A percentile compares a stretch with the other conserved stretches of the same genome.
Conservation (phyloP, 2,329 filamentous ascomycete species). For the Cladorrhinum sp. region DNA sequence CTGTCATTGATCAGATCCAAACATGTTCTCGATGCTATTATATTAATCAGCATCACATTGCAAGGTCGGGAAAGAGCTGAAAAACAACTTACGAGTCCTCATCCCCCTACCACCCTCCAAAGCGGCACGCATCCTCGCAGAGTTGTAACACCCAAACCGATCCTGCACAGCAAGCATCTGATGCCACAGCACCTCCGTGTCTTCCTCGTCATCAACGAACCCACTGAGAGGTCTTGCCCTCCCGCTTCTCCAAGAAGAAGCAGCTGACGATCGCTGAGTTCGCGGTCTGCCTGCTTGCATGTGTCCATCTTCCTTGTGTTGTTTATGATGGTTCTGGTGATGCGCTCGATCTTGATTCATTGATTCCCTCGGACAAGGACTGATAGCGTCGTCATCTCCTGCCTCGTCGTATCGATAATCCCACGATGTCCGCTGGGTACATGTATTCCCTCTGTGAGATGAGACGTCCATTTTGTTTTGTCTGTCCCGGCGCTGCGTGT, state of each 20-base stretch:
- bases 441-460: background rate
- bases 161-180: conserved; percentile 7
- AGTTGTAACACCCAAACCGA: conserved; percentile 6
- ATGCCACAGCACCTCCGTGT: background rate
- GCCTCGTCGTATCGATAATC: background rate
- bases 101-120: background rate
- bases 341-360: background rate
- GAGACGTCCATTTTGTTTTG: too few relatives aligned
- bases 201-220: background rate
- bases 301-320: background rate
- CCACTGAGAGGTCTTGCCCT: background rate
- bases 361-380: background rate
- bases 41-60: background rate
- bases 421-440: background rate
- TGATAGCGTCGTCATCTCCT: background rate
- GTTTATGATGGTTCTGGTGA: background rate
- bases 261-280: background rate
- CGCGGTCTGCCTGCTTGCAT: background rate
- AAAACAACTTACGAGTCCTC: background rate
- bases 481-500: too few relatives aligned
- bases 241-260: conserved; percentile 2
- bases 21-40: background rate
- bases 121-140: conserved; percentile 1
- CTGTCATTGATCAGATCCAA: conserved; percentile 3
- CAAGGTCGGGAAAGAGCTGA: background rate